A percentile compares a stretch with the other conserved stretches of the same genome.
Evolutionary conservation across 371 early-diverging fungal genomes (phyloP).

Genomic region (Sporodiniella umbellata): DNA sequence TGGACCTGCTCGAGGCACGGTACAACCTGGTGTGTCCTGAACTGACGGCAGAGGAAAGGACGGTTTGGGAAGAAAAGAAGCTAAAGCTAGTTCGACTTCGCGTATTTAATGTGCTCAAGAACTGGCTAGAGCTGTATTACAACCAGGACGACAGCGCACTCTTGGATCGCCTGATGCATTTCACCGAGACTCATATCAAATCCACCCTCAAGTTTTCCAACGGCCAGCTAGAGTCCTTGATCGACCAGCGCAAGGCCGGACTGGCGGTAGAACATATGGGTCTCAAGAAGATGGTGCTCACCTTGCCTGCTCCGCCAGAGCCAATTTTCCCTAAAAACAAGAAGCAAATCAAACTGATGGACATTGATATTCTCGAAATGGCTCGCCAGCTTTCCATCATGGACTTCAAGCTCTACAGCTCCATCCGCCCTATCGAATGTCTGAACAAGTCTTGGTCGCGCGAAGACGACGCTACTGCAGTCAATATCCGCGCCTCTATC

Average conservation of each 20-base stretch:
- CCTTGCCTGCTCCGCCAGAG: conserved; percentile 58
- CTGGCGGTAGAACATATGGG: conserved; percentile 25
- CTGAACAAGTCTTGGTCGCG: conserved; percentile 88
- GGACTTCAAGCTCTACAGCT: conserved; percentile 76
- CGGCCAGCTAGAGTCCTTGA: conserved; percentile 61
- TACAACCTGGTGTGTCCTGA: conserved; percentile 70
- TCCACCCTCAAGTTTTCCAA: conserved; percentile 62
- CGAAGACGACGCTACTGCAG: conserved; percentile 45
- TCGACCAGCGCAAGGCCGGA: conserved; percentile 56
- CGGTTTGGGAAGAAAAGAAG: conserved; percentile 81
- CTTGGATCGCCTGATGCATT: conserved; percentile 70
- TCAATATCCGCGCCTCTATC: conserved; percentile 74
- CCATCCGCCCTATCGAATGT: conserved; percentile 83
- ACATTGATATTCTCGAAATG: conserved; percentile 88
- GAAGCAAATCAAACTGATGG: conserved; percentile 69
- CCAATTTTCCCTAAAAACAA: conserved; percentile 71
- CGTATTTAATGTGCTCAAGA: conserved; percentile 87
- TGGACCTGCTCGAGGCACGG: conserved; percentile 65
- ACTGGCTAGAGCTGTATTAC: conserved; percentile 85
- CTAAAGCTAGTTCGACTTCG: conserved; percentile 78
- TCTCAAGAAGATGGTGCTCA: conserved; percentile 64
- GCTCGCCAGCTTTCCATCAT: conserved; percentile 93
- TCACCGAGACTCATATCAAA: conserved; percentile 65
- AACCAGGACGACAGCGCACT: conserved; percentile 64
- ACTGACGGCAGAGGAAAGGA: conserved; percentile 58